phyloP scores from a whole-genome alignment of 345 rosid species.

The Ceriops tagal region DNA sequence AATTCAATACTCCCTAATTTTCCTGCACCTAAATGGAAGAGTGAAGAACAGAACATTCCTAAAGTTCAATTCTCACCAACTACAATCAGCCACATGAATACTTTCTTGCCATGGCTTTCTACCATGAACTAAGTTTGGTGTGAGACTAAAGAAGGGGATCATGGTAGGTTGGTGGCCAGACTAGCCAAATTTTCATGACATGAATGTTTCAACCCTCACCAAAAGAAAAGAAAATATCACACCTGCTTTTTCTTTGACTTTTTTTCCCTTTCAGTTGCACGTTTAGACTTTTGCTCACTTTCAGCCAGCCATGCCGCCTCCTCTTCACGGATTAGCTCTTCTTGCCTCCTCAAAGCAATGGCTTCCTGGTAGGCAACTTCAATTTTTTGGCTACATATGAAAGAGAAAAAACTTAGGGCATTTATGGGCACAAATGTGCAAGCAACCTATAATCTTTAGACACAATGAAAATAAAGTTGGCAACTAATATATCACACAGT shows the following conservation, averaged over 20 bases:
- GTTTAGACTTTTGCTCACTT: constrained; percentile 77
- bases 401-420: constrained; percentile 12
- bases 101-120: too few species aligned
- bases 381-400: constrained; percentile 64
- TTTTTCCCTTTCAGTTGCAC: constrained; percentile 70
- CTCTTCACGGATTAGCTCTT: constrained; percentile 94
- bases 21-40: not conserved
- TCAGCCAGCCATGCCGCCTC: constrained; percentile 81
- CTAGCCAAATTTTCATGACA: not conserved
- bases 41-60: not conserved
- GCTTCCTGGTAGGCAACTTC: constrained; percentile 95
- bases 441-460: not conserved
- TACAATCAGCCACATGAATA: too few species aligned
- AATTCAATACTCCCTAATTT: not conserved
- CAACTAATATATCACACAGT: not conserved
- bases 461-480: not conserved
- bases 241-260: constrained; percentile 95
- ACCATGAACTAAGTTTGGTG: too few species aligned
- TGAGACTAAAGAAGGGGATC: too few species aligned
- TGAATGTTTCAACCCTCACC: not conserved
- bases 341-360: constrained; percentile 86
- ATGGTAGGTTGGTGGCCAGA: not conserved
- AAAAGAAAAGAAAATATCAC: not conserved
- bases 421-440: not conserved
- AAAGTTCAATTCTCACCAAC: not conserved